Base-by-base conservation (phyloP, 1,284 basidiomycete genomes). In the Puccinia polysora region DNA sequence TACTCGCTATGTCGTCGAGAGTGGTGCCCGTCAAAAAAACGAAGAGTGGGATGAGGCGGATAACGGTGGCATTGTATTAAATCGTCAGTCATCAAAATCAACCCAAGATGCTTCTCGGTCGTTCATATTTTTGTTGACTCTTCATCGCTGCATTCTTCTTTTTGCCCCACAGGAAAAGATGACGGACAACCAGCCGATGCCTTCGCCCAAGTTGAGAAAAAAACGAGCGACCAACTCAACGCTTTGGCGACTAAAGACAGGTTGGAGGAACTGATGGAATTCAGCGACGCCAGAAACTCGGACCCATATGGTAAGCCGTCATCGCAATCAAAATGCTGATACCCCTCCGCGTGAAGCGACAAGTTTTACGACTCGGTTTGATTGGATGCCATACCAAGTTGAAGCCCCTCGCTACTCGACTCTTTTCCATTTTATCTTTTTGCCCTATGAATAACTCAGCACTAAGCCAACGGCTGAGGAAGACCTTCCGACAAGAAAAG, bases 1-100 rank as follows among this genome's bases (percentile, higher is more conserved):
- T 77, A 93, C 95, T 0, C 86, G 88, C 23, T 98, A 98, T 79
- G 87, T 95, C n/a, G 92, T 97, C 0, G 84, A 86, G 2, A 88
- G 87, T 30, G 96, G 96, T 6, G 95, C 93, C 10, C 84, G 88
- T 73, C 87, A 89, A 80, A 93, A 98, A 80, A 87, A 91, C 58
- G 89, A 93, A 77, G 91, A 96, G 38, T 97, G 95, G 96, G 85
- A 97, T 79, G 92, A 94, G 0, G 91, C 88, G 77, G 92, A 96
- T 80, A 89, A 96, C 73, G 95, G 95, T 3, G 92, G 92, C 0
- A 90, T 86, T 76, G 90, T 90, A n/a, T 83, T 93, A 36, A 88
- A 90, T 77, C 90, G 91, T 88, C 78, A 74, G 84, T 73, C n/a
- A n/a, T n/a, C n/a, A n/a, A 4, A 53, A 47, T 62, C 52, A 36